Conservation (phyloP, 305 asterid species). For the Caryopteris hybrid region DNA sequence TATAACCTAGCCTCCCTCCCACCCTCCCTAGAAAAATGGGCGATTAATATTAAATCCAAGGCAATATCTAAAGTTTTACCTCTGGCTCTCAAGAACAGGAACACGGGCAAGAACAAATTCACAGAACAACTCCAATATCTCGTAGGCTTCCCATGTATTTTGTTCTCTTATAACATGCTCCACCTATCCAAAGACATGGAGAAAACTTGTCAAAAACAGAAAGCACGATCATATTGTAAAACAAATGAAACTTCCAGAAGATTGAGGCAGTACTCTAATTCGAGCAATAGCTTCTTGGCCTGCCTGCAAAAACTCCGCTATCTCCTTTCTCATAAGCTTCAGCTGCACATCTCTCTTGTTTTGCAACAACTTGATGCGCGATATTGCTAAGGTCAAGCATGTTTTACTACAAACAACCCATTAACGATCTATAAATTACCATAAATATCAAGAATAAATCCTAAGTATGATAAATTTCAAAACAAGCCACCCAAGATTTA, state of each 20-base stretch:
- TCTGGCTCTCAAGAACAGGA: slow-evolving; percentile 86
- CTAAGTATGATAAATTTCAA: not conserved
- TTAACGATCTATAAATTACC: slow-evolving; percentile 3
- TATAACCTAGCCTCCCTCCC: no score
- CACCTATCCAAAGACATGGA: slow-evolving; percentile 41
- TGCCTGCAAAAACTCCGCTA: slow-evolving; percentile 78
- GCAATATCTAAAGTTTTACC: slow-evolving; percentile 31
- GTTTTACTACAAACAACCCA: slow-evolving; percentile 64
- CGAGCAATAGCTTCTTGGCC: slow-evolving; percentile 93
- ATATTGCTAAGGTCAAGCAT: slow-evolving; percentile 73
- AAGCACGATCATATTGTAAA: not conserved
- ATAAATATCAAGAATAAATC: not conserved
- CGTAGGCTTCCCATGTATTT: slow-evolving; percentile 89
- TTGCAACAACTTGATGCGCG: slow-evolving; percentile 85
- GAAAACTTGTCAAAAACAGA: not conserved
- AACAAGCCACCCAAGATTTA: not conserved
- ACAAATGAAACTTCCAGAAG: slow-evolving; percentile 16
- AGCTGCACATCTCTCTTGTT: slow-evolving; percentile 81
- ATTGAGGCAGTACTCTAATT: slow-evolving; percentile 55
- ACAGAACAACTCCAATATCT: slow-evolving; percentile 77
- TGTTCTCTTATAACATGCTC: slow-evolving; percentile 93
- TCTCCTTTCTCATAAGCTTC: slow-evolving; percentile 82
- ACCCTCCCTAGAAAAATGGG: not conserved
- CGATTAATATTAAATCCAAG: not conserved
- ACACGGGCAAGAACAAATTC: slow-evolving; percentile 85